These are phyloP conservation scores for Botrytis aclada DNA, from an alignment of 2,329 filamentous ascomycete genomes.

Conservation along the genomic window DNA sequence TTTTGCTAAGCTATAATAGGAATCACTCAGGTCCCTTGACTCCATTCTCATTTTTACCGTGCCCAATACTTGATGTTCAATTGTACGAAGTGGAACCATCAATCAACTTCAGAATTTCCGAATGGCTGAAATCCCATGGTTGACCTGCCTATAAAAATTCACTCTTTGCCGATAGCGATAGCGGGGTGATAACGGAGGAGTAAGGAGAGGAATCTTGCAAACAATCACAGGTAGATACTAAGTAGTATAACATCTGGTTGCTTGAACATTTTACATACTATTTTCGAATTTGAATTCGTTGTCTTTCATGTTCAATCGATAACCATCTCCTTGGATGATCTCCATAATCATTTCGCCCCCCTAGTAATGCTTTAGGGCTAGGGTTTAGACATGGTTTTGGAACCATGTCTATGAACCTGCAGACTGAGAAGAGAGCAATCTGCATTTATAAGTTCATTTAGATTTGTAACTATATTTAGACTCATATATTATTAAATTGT, in stretches of 20 bases:
- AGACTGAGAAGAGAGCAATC: not conserved
- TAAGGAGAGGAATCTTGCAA: not conserved
- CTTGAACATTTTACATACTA: not conserved
- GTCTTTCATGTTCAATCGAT: not conserved
- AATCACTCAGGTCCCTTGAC: not conserved
- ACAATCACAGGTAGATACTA: not conserved
- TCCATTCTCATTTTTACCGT: not conserved
- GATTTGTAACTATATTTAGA: not conserved
- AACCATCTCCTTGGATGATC: not conserved
- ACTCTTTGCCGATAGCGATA: slow-evolving; percentile 5
- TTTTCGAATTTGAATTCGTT: not conserved
- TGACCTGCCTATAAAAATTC: slow-evolving; percentile 1
- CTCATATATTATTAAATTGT: not conserved
- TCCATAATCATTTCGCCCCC: not conserved
- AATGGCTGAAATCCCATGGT: not conserved
- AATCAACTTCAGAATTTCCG: not conserved
- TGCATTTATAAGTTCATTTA: not conserved
- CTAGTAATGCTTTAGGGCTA: slow-evolving; percentile 9
- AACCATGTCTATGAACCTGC: not conserved
- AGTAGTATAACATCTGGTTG: not conserved
- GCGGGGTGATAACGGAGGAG: slow-evolving; percentile 5
- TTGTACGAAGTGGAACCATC: not conserved
- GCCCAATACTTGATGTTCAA: not conserved
- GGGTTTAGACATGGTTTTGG: too few species aligned
- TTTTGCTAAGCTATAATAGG: not conserved